Percentiles rank a stretch among this genome's conserved stretches.
These are phyloP conservation scores for Gracilariopsis chorda DNA, from an alignment of 23 red algal species.

Conservation along the genomic window DNA sequence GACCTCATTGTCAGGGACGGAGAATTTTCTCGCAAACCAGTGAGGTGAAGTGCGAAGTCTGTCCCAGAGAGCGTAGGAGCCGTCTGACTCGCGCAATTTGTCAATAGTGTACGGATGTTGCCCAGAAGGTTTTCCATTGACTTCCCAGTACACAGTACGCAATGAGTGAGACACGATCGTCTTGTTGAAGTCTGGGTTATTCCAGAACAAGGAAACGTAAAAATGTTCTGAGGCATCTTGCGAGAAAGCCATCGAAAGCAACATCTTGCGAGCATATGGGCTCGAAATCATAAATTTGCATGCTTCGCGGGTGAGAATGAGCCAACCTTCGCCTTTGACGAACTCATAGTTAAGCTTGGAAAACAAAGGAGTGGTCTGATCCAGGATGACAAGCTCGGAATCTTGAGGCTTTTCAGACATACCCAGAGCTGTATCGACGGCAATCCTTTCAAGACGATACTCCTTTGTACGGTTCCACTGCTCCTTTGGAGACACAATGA, in stretches of 20 bases:
- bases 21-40: slow-evolving; percentile 68
- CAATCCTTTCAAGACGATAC: slow-evolving; percentile 48
- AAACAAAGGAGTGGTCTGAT: slow-evolving; percentile 28
- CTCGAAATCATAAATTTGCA: slow-evolving; percentile 31
- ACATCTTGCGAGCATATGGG: slow-evolving; percentile 53
- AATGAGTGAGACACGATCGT: slow-evolving; percentile 60
- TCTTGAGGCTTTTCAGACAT: slow-evolving; percentile 28
- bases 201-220: slow-evolving; percentile 66
- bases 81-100: not conserved
- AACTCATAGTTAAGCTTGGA: slow-evolving; percentile 45
- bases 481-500: slow-evolving; percentile 52
- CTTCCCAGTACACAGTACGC: slow-evolving; percentile 63
- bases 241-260: slow-evolving; percentile 59
- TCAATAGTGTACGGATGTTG: slow-evolving; percentile 74
- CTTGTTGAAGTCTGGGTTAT: slow-evolving; percentile 48
- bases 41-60: slow-evolving; percentile 46
- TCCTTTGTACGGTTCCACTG: slow-evolving; percentile 44
- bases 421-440: slow-evolving; percentile 54
- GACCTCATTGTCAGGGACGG: slow-evolving; percentile 18
- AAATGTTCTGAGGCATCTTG: slow-evolving; percentile 69
- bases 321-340: slow-evolving; percentile 70
- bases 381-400: slow-evolving; percentile 10
- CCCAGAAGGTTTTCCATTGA: slow-evolving; percentile 41
- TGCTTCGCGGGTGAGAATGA: slow-evolving; percentile 52
- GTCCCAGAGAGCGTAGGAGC: slow-evolving; percentile 41